These are phyloP conservation scores for Chaetomium globosum DNA, from an alignment of 2,329 filamentous ascomycete species.

Conservation along the genomic window DNA sequence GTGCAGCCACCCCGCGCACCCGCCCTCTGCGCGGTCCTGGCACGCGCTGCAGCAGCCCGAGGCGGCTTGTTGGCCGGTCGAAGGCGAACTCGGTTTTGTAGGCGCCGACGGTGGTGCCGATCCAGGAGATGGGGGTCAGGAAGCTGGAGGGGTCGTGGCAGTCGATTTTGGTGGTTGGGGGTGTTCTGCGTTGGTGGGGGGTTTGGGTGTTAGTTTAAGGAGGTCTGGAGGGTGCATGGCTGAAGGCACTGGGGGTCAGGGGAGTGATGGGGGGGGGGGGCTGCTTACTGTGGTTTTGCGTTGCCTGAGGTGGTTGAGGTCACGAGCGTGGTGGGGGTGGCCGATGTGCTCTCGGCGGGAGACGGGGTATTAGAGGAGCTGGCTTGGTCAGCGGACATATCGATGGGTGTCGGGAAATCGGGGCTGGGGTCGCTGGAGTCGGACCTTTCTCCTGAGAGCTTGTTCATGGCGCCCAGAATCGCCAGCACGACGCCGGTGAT, in stretches of 20 bases:
- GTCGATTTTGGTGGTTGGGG: slow-evolving; percentile 3
- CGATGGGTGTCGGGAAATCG: background rate
- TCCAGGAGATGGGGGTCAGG: slow-evolving; percentile 25
- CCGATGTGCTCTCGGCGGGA: background rate
- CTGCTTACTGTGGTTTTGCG: slow-evolving; percentile 12
- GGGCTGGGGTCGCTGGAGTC: background rate
- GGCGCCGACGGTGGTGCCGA: slow-evolving; percentile 16
- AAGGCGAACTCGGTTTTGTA: slow-evolving; percentile 21
- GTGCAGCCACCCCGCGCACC: slow-evolving; percentile 35
- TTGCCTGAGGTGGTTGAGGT: slow-evolving; percentile 16
- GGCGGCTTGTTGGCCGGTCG: background rate
- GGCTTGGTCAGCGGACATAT: slow-evolving; percentile 15
- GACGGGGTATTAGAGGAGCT: slow-evolving; percentile 10
- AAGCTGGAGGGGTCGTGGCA: slow-evolving; percentile 23
- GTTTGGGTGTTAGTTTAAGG: slow-evolving; percentile 3
- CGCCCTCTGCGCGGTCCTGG: slow-evolving; percentile 10
- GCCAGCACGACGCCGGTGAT: slow-evolving; percentile 33
- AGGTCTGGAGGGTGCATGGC: background rate
- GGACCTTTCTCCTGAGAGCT: slow-evolving; percentile 26
- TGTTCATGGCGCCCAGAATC: slow-evolving; percentile 34
- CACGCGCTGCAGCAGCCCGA: slow-evolving; percentile 33
- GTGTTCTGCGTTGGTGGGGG: background rate
- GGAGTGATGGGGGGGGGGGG: background rate
- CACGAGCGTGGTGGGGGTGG: background rate
- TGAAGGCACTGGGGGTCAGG: background rate